Conservation (phyloP, 164 flowering plant genomes). For the Vitis rotundifolia region DNA sequence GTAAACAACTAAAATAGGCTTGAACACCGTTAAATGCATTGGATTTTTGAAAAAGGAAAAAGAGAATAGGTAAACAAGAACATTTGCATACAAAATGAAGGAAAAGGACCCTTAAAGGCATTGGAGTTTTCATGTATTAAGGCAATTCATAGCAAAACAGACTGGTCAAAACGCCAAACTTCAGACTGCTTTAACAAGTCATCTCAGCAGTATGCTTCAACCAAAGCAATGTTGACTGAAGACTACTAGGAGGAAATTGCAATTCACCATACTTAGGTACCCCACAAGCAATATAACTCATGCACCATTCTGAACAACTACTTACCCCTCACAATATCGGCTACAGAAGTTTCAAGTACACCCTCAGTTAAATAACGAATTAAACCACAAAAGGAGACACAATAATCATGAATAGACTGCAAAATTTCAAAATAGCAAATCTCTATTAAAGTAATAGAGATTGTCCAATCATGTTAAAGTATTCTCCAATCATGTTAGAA, state of each 20-base stretch:
- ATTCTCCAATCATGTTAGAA: background rate
- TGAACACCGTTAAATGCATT: no score
- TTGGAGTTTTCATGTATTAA: background rate
- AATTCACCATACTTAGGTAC: no score
- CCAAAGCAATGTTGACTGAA: no score
- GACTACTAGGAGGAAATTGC: no score
- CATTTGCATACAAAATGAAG: background rate
- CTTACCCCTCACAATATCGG: no score
- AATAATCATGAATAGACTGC: background rate
- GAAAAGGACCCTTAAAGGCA: background rate
- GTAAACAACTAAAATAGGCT: no score
- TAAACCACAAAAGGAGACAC: background rate
- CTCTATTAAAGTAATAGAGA: no score
- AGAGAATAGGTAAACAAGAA: background rate
- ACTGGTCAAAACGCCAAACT: background rate
- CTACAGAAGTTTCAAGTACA: no score
- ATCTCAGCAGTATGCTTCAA: background rate
- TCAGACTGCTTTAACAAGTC: background rate
- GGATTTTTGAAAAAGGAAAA: background rate
- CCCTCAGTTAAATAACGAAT: background rate
- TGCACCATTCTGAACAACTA: no score
- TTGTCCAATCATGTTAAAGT: no score
- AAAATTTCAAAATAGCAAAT: no score
- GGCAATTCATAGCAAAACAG: background rate
- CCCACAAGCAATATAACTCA: no score